Base-by-base conservation (phyloP, 306 rosid species). In the Trifolium fragiferum region DNA sequence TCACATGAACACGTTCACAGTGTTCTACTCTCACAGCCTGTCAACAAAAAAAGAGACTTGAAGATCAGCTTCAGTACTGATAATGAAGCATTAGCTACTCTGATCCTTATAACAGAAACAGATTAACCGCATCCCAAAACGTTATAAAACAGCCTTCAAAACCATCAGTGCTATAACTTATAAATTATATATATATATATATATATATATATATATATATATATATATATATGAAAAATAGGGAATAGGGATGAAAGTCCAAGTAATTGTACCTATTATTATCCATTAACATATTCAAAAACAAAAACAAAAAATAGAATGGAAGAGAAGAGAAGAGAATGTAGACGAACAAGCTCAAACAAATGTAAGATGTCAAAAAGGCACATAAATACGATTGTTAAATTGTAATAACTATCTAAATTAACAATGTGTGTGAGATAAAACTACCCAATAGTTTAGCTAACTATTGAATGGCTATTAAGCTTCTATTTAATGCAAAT, bases 21-120 rank as follows among this genome's bases (percentile, higher is more conserved):
- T 95, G 99, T 64, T 95, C 99, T 49, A 95, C 84, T 87, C 93
- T 87, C 14, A 92, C 93, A 60, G 99, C 97, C 99, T 95, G 90
- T 74, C 65, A 87, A 78, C 5, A 68, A 54, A 46, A 14, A 77
- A 71, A 25, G 49, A 41, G 15, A 66, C 16, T 40, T 40, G 23
- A 37, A 62, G 64, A 64, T 75, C 68, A 69, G 59, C 78, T 78
- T 47, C 75, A 15, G 47, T 16, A 5, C 72, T 50, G 38, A 20
- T 30, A 61, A 50, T 19, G 8, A 73, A 51, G 40, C 65, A 38
- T 12, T 57, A 40, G 64, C 47, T 23, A 61, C 49, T 53, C 67
- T 53, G 20, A 72, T 35, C 19, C 6, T 12, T 8, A 33, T 64
- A 53, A 68, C 46, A 44, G 58, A 14, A 27, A 33, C 10, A 55